These are phyloP conservation scores for Podochytrium sp. DNA, from an alignment of 192 early-diverging fungal genomes.

Conservation along the genomic window DNA sequence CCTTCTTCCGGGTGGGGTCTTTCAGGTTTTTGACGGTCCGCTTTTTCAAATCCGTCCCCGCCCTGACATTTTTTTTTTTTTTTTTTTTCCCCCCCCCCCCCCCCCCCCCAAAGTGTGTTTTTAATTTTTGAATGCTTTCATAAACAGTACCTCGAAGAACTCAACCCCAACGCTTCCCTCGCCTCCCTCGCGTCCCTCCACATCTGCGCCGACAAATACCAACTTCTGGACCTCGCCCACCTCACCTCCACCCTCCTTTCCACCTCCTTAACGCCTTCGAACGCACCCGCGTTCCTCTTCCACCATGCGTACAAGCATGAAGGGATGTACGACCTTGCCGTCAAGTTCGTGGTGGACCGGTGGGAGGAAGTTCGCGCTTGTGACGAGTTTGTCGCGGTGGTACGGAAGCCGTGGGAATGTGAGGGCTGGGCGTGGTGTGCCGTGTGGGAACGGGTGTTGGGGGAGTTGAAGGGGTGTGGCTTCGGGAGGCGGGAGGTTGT, in stretches of 20 bases:
- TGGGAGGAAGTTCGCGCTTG: not conserved
- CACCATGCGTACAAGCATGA: slow-evolving; percentile 1
- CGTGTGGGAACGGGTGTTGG: not conserved
- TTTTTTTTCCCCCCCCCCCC: no score
- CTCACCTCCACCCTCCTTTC: not conserved
- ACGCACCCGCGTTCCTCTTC: not conserved
- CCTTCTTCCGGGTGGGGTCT: no score
- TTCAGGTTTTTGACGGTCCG: no score
- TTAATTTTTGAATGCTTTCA: not conserved
- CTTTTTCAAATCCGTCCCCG: no score
- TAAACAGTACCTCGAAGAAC: slow-evolving; percentile 4
- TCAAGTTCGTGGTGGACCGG: not conserved
- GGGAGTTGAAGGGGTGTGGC: not conserved
- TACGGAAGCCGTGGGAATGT: slow-evolving; percentile 7
- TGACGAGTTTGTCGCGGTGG: not conserved
- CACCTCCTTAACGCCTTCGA: not conserved
- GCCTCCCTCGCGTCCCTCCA: not conserved
- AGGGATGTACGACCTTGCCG: not conserved
- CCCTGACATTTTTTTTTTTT: no score
- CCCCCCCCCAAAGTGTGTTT: no score
- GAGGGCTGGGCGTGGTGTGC: not conserved
- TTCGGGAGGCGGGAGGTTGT: not conserved
- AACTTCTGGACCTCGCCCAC: not conserved
- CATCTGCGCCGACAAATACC: slow-evolving; percentile 26
- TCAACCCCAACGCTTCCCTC: not conserved